Percentiles rank a stretch among this genome's conserved stretches.
Conservation (phyloP, 805 yeast species). For the Candida caryicola region DNA sequence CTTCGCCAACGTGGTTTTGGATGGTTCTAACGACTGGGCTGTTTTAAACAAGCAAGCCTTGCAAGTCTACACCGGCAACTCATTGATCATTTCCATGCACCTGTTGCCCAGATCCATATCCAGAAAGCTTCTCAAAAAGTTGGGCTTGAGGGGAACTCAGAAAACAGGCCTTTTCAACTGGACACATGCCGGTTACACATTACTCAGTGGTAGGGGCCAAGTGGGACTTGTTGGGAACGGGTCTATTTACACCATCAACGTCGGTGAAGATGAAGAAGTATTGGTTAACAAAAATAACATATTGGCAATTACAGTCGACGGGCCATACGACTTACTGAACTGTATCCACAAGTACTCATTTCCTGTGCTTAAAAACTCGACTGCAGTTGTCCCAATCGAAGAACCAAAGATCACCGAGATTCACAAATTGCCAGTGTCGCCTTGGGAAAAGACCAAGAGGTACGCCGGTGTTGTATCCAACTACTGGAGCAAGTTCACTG, state of each 20-base stretch:
- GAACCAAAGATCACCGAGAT: background rate
- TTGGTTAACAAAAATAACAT: conserved; percentile 45
- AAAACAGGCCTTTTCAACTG: conserved; percentile 42
- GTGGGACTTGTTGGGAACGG: conserved; percentile 56
- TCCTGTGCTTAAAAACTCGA: conserved; percentile 5
- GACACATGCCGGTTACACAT: conserved; percentile 41
- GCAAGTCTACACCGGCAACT: conserved; percentile 53
- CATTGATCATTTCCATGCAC: conserved; percentile 40
- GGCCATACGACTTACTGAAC: conserved; percentile 44
- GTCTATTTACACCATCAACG: conserved; percentile 45
- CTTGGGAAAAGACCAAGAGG: conserved; percentile 1
- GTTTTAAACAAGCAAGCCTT: conserved; percentile 46
- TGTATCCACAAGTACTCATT: conserved; percentile 29
- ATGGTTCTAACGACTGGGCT: conserved; percentile 66
- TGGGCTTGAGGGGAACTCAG: conserved; percentile 20
- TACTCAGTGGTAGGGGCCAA: conserved; percentile 57
- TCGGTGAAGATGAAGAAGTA: conserved; percentile 47
- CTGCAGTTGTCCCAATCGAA: background rate
- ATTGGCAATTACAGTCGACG: conserved; percentile 50
- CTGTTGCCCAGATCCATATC: conserved; percentile 40
- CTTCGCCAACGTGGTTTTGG: conserved; percentile 45
- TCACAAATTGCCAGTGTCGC: conserved; percentile 1
- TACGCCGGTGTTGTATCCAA: background rate
- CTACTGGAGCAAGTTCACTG: conserved; percentile 1
- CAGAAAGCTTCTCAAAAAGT: conserved; percentile 24